A percentile compares a stretch with the other conserved stretches of the same genome.
Evolutionary conservation across 2,329 filamentous ascomycete genomes (phyloP).

Genomic region (Cercospora sp.): DNA sequence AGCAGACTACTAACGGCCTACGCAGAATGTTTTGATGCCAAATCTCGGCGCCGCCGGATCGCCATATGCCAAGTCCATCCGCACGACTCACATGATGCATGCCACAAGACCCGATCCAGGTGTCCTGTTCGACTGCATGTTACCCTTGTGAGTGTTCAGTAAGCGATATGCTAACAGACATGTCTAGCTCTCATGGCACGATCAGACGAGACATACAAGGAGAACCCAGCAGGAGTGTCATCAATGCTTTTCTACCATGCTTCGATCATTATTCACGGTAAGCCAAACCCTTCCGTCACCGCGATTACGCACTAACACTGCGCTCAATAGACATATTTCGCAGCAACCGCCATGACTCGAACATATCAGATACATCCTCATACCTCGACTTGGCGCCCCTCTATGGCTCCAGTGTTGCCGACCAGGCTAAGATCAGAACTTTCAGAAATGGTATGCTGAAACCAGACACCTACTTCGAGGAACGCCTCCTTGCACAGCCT

Average conservation of each 20-base stretch:
- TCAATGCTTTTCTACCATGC: constrained; percentile 70
- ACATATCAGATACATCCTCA: constrained; percentile 65
- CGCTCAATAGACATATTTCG: constrained; percentile 63
- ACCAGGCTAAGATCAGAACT: constrained; percentile 56
- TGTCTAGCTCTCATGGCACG: neutral
- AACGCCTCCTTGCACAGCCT: constrained; percentile 68
- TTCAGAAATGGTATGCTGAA: constrained; percentile 72
- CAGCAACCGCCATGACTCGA: constrained; percentile 63
- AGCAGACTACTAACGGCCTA: neutral
- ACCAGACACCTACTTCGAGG: constrained; percentile 70
- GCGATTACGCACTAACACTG: neutral
- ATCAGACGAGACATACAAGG: neutral
- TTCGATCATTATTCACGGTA: constrained; percentile 68
- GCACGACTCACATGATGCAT: neutral
- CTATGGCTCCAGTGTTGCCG: constrained; percentile 61
- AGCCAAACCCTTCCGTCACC: neutral
- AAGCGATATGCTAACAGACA: neutral
- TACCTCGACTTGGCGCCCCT: constrained; percentile 72
- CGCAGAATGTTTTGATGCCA: neutral
- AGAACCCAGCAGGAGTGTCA: neutral
- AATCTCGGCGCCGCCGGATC: neutral
- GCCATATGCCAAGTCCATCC: neutral
- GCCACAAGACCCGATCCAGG: neutral
- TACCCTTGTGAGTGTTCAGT: neutral
- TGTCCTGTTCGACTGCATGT: neutral